Percentiles rank a stretch among this genome's conserved stretches.
phyloP scores from a whole-genome alignment of 768 basidiomycete species.

The Pleurotus djamor region DNA sequence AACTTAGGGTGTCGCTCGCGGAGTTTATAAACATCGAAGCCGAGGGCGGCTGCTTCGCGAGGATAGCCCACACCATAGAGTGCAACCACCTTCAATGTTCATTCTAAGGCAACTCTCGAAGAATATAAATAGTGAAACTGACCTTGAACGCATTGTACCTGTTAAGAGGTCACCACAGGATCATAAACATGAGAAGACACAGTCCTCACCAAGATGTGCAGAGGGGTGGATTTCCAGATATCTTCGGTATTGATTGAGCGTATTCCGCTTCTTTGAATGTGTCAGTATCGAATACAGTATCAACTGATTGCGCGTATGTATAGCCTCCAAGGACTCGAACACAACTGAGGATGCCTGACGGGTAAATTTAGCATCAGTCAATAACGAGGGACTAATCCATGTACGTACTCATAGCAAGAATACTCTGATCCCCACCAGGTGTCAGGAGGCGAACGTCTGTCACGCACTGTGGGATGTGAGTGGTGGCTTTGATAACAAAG shows the following conservation, averaged over 20 bases:
- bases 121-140: neutral
- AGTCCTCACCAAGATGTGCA: slow-evolving; percentile 52
- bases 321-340: slow-evolving; percentile 64
- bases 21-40: slow-evolving; percentile 59
- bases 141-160: slow-evolving; percentile 73
- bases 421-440: slow-evolving; percentile 49
- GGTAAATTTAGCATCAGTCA: neutral
- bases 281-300: slow-evolving; percentile 60
- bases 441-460: slow-evolving; percentile 56
- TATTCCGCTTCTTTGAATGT: slow-evolving; percentile 57
- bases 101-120: neutral
- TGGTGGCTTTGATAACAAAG: neutral
- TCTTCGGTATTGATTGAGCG: slow-evolving; percentile 36
- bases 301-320: slow-evolving; percentile 44
- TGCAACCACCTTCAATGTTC: slow-evolving; percentile 47
- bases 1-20: slow-evolving; percentile 66
- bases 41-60: slow-evolving; percentile 58
- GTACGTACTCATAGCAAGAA: slow-evolving; percentile 50
- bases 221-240: slow-evolving; percentile 47
- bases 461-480: slow-evolving; percentile 36
- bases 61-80: slow-evolving; percentile 60
- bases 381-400: too few relatives aligned
- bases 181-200: slow-evolving; percentile 11
- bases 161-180: neutral
- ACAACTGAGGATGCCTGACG: slow-evolving; percentile 54